Evolutionary conservation across 108 stramenopile species (phyloP).

Genomic region (Heterococcus sp.): DNA sequence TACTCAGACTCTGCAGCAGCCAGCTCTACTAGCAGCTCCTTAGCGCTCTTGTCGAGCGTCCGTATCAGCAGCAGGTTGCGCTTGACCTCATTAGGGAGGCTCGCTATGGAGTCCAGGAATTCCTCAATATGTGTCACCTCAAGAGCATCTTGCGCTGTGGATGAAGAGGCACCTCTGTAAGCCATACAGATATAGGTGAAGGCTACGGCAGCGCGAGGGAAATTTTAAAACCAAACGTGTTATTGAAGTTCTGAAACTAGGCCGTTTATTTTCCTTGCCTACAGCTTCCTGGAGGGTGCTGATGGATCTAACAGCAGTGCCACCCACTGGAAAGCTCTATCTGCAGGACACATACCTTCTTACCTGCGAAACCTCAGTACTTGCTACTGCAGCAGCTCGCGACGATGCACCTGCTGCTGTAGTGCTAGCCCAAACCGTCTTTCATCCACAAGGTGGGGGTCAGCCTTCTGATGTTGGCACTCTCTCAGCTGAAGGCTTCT

Average conservation of each 20-base stretch:
- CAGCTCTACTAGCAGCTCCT: not conserved
- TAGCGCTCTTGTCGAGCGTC: not conserved
- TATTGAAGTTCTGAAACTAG: too few relatives aligned
- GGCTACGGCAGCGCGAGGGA: too few relatives aligned
- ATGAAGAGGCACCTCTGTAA: too few relatives aligned
- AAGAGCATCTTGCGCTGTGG: too few relatives aligned
- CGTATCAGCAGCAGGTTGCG: not conserved
- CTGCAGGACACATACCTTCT: slow-evolving; percentile 14
- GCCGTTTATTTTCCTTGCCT: too few relatives aligned
- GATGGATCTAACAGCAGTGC: not conserved
- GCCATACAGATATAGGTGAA: too few relatives aligned
- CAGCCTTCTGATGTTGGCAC: slow-evolving; percentile 48
- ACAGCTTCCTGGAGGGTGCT: too few relatives aligned
- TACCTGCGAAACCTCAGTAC: not conserved
- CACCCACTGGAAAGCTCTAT: slow-evolving; percentile 7
- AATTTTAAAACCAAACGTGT: too few relatives aligned
- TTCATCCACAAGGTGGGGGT: slow-evolving; percentile 54
- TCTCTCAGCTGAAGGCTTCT: too few relatives aligned
- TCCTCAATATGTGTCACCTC: not conserved
- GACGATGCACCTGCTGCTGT: not conserved
- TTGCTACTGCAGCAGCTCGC: not conserved
- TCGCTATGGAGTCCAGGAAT: not conserved
- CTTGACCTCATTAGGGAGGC: not conserved
- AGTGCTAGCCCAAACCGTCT: slow-evolving; percentile 35
- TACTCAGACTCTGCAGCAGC: not conserved